phyloP scores from a whole-genome alignment of 1,139 yeast species.

The Zygotorulaspora mrakii region DNA sequence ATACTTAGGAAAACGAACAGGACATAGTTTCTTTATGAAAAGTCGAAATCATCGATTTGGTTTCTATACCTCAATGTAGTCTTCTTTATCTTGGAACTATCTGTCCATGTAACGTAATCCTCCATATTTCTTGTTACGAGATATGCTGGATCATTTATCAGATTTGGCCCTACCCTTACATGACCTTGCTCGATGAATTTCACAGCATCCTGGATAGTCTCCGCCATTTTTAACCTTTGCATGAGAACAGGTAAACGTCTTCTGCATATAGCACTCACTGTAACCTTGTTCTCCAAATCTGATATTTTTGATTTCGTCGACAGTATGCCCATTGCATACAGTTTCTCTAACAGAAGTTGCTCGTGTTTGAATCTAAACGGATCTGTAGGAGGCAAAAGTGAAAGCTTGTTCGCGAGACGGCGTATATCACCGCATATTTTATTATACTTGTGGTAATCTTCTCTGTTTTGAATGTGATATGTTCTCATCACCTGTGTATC shows the following conservation, averaged over 20 bases:
- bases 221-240: slow-evolving; percentile 94
- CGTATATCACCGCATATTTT: slow-evolving; percentile 87
- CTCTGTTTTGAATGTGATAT: slow-evolving; percentile 89
- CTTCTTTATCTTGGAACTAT: slow-evolving; percentile 85
- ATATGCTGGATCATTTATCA: slow-evolving; percentile 93
- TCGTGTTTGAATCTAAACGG: slow-evolving; percentile 86
- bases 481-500: slow-evolving; percentile 94
- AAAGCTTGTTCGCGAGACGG: slow-evolving; percentile 77
- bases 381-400: slow-evolving; percentile 80
- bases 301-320: slow-evolving; percentile 86
- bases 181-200: slow-evolving; percentile 95
- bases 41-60: slow-evolving; percentile 73
- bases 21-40: slow-evolving; percentile 40
- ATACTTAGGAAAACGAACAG: background rate
- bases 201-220: slow-evolving; percentile 81
- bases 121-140: slow-evolving; percentile 89
- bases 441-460: slow-evolving; percentile 92
- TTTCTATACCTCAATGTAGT: slow-evolving; percentile 87
- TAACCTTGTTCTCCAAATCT: slow-evolving; percentile 82
- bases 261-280: slow-evolving; percentile 89
- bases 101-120: slow-evolving; percentile 97
- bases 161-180: slow-evolving; percentile 94
- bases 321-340: slow-evolving; percentile 82
- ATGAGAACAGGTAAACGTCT: slow-evolving; percentile 91
- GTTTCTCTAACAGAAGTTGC: slow-evolving; percentile 76